Percentiles rank a stretch among this genome's conserved stretches.
Evolutionary conservation across 2,329 filamentous ascomycete genomes (phyloP).

Genomic region (Penicillium brasilianum): DNA sequence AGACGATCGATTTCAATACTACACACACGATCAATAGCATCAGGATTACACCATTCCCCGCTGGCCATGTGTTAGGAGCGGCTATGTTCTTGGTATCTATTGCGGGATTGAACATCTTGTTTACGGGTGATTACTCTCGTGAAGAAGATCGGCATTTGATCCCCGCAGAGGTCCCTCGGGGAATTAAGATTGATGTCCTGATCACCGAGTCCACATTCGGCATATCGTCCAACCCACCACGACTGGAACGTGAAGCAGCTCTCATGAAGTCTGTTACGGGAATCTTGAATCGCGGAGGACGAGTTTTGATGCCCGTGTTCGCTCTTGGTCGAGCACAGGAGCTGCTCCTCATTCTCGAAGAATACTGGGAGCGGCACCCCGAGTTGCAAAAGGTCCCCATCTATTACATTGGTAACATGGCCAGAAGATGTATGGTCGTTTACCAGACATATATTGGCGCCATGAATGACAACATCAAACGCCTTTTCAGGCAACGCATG

Average conservation of each 20-base stretch:
- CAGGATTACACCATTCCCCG: conserved; percentile 93
- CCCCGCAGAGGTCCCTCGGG: conserved; percentile 85
- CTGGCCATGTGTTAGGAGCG: conserved; percentile 95
- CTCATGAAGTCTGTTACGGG: conserved; percentile 95
- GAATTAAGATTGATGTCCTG: conserved; percentile 90
- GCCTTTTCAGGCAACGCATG: conserved; percentile 90
- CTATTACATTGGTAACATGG: conserved; percentile 95
- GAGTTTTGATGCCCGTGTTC: conserved; percentile 93
- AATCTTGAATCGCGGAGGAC: conserved; percentile 87
- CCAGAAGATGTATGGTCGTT: conserved; percentile 95
- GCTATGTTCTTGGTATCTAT: conserved; percentile 99
- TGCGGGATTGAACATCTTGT: conserved; percentile 93
- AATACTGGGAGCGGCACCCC: conserved; percentile 90
- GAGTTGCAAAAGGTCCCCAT: conserved; percentile 92
- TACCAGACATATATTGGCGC: conserved; percentile 98
- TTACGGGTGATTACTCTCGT: conserved; percentile 95
- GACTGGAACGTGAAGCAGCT: conserved; percentile 86
- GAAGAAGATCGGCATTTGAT: conserved; percentile 96
- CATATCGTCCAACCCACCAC: conserved; percentile 89
- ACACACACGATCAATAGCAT: conserved; percentile 97
- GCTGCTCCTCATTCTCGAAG: conserved; percentile 89
- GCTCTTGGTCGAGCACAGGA: conserved; percentile 93
- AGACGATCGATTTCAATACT: conserved; percentile 97
- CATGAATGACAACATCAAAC: conserved; percentile 99
- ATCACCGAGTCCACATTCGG: conserved; percentile 98